A percentile compares a stretch with the other conserved stretches of the same genome.
Evolutionary conservation across 1,284 basidiomycete genomes (phyloP).

Genomic region (Afroboletus lepidellus): DNA sequence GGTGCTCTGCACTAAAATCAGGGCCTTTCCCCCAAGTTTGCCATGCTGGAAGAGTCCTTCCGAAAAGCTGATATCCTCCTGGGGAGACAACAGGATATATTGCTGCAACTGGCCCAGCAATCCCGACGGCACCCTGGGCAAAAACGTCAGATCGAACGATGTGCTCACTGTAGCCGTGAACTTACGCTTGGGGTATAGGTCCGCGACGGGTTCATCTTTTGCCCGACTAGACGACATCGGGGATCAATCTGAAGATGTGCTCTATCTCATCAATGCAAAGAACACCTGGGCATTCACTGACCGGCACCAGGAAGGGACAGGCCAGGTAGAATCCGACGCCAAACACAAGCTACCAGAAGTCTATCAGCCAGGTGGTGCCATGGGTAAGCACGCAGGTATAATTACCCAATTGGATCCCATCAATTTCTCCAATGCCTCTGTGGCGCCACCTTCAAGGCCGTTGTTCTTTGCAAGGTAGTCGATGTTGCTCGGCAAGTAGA

Average conservation of each 20-base stretch:
- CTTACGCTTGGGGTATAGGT: constrained; percentile 58
- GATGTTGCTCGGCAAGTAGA: constrained; percentile 68
- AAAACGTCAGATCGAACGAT: not conserved
- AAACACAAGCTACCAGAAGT: constrained; percentile 48
- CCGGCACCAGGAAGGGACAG: constrained; percentile 60
- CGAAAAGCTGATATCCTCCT: constrained; percentile 66
- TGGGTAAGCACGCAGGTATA: too few relatives aligned
- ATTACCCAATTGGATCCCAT: constrained; percentile 50
- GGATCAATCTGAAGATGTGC: constrained; percentile 51
- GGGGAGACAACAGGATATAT: constrained; percentile 70
- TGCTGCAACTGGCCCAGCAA: constrained; percentile 57
- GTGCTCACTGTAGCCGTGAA: not conserved
- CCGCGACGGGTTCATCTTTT: constrained; percentile 66
- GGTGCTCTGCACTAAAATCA: constrained; percentile 46
- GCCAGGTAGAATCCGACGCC: constrained; percentile 63
- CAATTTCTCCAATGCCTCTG: constrained; percentile 47
- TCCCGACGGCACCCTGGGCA: constrained; percentile 58
- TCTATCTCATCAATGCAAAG: not conserved
- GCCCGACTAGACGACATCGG: constrained; percentile 54
- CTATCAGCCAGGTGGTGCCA: constrained; percentile 1
- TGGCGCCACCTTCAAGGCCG: constrained; percentile 45
- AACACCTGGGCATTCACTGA: constrained; percentile 27
- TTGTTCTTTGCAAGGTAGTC: constrained; percentile 68
- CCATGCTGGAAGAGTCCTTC: constrained; percentile 58
- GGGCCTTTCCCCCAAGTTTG: constrained; percentile 57